A percentile compares a stretch with the other conserved stretches of the same genome.
phyloP scores from a whole-genome alignment of 345 rosid species.

The Citrus reticulata region DNA sequence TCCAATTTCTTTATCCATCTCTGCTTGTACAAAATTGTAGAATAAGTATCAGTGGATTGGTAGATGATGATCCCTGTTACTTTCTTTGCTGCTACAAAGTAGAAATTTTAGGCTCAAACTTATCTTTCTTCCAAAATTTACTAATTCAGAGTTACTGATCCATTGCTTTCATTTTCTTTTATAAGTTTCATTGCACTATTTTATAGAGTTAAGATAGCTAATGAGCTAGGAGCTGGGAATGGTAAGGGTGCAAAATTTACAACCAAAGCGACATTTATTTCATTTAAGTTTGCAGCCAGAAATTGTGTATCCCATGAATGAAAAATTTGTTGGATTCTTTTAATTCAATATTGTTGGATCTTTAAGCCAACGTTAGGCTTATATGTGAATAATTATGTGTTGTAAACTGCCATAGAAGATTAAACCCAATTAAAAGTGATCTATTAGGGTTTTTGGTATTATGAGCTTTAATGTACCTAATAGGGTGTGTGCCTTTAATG shows the following conservation, averaged over 20 bases:
- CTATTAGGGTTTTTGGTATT: too few species aligned
- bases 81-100: constrained; percentile 44
- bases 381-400: too few species aligned
- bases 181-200: neutral
- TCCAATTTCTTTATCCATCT: neutral
- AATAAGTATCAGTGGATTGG: constrained; percentile 35
- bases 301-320: too few species aligned
- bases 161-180: neutral
- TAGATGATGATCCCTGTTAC: constrained; percentile 45
- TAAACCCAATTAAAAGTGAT: too few species aligned
- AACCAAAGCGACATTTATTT: neutral
- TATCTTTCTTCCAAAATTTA: too few species aligned
- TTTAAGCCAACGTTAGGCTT: too few species aligned
- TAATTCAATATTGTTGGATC: too few species aligned
- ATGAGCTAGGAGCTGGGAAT: constrained; percentile 50
- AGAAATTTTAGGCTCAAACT: neutral
- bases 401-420: fast-evolving
- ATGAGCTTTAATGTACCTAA: too few species aligned
- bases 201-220: constrained; percentile 42
- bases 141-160: too few species aligned
- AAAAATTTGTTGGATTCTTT: too few species aligned
- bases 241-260: constrained; percentile 39
- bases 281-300: too few species aligned
- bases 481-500: too few species aligned
- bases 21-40: constrained; percentile 30